Evolutionary conservation across 495 filamentous ascomycete genomes (phyloP), one percentile per base, ranked within the genome.

Genomic region (Aspergillus egyptiacus): DNA sequence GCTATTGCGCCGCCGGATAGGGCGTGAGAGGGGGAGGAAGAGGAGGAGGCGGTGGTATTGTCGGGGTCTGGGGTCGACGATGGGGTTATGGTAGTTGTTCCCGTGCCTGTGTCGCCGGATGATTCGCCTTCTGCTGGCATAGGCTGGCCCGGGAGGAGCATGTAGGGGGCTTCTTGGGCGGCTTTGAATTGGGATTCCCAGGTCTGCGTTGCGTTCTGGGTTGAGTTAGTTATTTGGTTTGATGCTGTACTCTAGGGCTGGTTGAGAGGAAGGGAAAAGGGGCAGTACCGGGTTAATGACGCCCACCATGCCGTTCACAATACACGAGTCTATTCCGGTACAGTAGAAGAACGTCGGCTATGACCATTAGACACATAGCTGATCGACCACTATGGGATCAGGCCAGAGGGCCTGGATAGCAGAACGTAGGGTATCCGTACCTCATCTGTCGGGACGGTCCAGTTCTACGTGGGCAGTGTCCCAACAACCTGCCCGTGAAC

Each of bases 291-390:
- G 60, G 46, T 71, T 73, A 24, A 71, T 75, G 0, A 59, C 68
- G 27, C 65, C 68, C 6, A 75, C 67, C 69, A 73, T 73, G 24
- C 64, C 65, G 48, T 70, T 72, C 3, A 52, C 47, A 5, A 55
- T 45, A 39, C 70, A 75, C 23, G 69, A 75, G 31, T 60, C 60
- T 9, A 64, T 54, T 1, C 66, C 71, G 1, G 66, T 70, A 31
- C 68, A 71, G 44, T 71, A 71, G 50, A 63, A 71, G 47, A 70
- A 71, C 5, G 50, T 63, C 18, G 68, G 68, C 68, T 69, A 24
- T 5, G 9, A 44, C 13, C 17, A 11, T 20, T 56, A 30, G 28
- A 10, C 28, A 31, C 8, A 3, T 13, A 31, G n/a, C 6, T 31
- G 2, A 31, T 5, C 10, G n/a, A n/a, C n/a, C n/a, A n/a, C n/a